Evolutionary conservation across 108 stramenopile species (phyloP).

Genomic region (Skeletonema grethae): DNA sequence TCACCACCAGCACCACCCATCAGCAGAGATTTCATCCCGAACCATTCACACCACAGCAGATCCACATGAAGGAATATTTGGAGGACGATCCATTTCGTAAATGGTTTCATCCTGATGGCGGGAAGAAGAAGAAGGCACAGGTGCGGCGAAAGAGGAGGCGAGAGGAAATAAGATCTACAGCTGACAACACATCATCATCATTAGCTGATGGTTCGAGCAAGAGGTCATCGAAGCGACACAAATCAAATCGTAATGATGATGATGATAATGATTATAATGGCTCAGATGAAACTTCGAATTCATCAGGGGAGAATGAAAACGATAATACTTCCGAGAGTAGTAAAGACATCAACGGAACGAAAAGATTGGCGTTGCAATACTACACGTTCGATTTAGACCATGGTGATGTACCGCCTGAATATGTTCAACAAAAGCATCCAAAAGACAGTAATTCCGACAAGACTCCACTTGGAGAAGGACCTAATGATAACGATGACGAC

Average conservation of each 20-base stretch:
- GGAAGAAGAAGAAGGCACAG: slow-evolving; percentile 2
- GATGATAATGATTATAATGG: too few species aligned
- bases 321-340: not conserved
- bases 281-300: too few species aligned
- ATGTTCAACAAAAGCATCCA: not conserved
- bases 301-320: not conserved
- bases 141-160: not conserved
- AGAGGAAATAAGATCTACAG: not conserved
- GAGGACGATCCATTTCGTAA: slow-evolving; percentile 3
- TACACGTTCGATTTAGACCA: not conserved
- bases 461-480: not conserved
- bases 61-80: slow-evolving; percentile 13
- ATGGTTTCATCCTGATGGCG: slow-evolving; percentile 15
- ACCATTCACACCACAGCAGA: slow-evolving; percentile 18
- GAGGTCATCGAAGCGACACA: not conserved
- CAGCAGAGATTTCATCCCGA: slow-evolving; percentile 1
- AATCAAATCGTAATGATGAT: not conserved
- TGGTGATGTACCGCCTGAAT: not conserved
- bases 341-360: not conserved
- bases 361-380: not conserved
- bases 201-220: not conserved
- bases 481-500: not conserved
- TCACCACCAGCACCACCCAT: not conserved
- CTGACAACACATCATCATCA: not conserved
- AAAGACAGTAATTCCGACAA: not conserved